These are phyloP conservation scores for Botryotinia globosa DNA, from an alignment of 2,329 filamentous ascomycete species.

Conservation along the genomic window DNA sequence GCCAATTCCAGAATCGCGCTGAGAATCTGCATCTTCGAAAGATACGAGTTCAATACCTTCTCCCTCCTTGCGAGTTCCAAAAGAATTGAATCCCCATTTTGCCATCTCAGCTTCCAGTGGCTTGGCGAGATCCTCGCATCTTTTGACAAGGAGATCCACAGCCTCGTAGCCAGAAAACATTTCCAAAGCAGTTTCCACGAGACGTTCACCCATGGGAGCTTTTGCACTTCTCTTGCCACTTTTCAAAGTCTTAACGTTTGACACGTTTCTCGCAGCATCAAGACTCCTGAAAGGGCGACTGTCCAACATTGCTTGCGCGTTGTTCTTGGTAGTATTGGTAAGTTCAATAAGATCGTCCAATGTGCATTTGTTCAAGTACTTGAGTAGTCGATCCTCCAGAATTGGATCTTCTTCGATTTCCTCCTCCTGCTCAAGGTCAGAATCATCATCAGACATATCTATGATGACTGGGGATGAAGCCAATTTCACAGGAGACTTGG, in stretches of 20 bases:
- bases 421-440: slow-evolving; percentile 32
- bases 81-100: slow-evolving; percentile 65
- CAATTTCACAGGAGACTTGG: slow-evolving; percentile 26
- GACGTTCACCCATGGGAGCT: slow-evolving; percentile 59
- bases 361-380: slow-evolving; percentile 79
- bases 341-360: slow-evolving; percentile 77
- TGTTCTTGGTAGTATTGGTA: slow-evolving; percentile 67
- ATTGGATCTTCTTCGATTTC: slow-evolving; percentile 42
- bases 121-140: slow-evolving; percentile 71
- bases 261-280: slow-evolving; percentile 63
- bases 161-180: slow-evolving; percentile 80
- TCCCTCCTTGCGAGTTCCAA: slow-evolving; percentile 56
- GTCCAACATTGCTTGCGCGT: slow-evolving; percentile 66
- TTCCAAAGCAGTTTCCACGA: slow-evolving; percentile 64
- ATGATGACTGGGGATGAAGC: slow-evolving; percentile 25
- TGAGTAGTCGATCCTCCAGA: slow-evolving; percentile 59
- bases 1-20: slow-evolving; percentile 65
- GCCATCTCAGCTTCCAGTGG: slow-evolving; percentile 63
- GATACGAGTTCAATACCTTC: slow-evolving; percentile 55
- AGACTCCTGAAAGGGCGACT: slow-evolving; percentile 72
- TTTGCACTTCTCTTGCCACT: slow-evolving; percentile 49
- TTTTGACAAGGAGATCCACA: slow-evolving; percentile 75
- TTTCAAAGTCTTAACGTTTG: slow-evolving; percentile 47
- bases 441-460: slow-evolving; percentile 37
- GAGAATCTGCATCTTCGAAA: slow-evolving; percentile 38